These are phyloP conservation scores for Rubroboletus pulcherrimus DNA, from an alignment of 768 basidiomycete species.

Conservation along the genomic window DNA sequence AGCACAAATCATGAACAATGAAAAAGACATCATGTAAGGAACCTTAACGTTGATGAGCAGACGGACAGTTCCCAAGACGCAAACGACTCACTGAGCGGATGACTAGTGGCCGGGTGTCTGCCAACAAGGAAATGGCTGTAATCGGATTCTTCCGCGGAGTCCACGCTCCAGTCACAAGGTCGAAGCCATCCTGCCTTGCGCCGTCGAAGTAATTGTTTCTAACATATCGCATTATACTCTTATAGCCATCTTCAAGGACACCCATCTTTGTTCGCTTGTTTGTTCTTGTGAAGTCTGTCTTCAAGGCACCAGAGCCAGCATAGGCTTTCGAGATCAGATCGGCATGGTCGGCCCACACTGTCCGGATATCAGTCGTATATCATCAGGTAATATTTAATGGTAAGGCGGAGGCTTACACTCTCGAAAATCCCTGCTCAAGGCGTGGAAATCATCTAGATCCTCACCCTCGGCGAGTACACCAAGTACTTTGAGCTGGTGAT, in stretches of 20 bases:
- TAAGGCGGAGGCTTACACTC: constrained; percentile 57
- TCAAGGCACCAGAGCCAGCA: constrained; percentile 91
- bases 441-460: constrained; percentile 76
- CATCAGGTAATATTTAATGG: not conserved
- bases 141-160: constrained; percentile 73
- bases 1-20: constrained; percentile 84
- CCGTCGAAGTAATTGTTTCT: constrained; percentile 98
- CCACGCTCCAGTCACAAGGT: constrained; percentile 91
- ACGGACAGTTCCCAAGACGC: not conserved
- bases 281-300: constrained; percentile 94
- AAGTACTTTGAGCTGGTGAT: constrained; percentile 66
- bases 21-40: constrained; percentile 77
- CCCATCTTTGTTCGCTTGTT: constrained; percentile 85
- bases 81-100: constrained; percentile 68
- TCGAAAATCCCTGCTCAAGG: constrained; percentile 78
- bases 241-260: constrained; percentile 77
- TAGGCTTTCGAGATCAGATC: constrained; percentile 88
- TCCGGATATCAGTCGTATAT: constrained; percentile 8
- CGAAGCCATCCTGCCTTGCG: constrained; percentile 88
- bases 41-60: constrained; percentile 49
- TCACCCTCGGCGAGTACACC: constrained; percentile 71
- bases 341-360: constrained; percentile 98
- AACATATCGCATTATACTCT: constrained; percentile 79
- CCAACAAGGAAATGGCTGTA: constrained; percentile 64
- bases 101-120: constrained; percentile 76